Evolutionary conservation across 2,329 filamentous ascomycete species (phyloP).

Genomic region (Verticillium dahliae): DNA sequence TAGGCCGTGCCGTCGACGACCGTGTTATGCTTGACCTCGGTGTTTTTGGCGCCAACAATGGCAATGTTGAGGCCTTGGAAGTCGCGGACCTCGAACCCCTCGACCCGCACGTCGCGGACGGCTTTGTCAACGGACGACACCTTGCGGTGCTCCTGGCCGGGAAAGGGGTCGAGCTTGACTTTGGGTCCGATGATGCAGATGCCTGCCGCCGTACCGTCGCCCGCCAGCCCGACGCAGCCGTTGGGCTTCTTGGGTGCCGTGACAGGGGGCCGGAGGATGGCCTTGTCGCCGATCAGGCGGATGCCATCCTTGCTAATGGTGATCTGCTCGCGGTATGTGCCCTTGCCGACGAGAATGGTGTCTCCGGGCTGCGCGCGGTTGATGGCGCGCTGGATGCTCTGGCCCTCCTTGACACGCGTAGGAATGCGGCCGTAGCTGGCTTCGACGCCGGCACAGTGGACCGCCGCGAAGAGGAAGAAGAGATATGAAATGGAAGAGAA

Average conservation of each 20-base stretch:
- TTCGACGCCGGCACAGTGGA: not conserved
- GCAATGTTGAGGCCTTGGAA: conserved; percentile 28
- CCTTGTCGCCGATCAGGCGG: conserved; percentile 20
- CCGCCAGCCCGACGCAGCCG: conserved; percentile 22
- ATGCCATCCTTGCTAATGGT: conserved; percentile 25
- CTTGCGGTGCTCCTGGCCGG: conserved; percentile 20
- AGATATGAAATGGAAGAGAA: not conserved
- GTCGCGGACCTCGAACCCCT: conserved; percentile 22
- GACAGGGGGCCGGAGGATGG: conserved; percentile 17
- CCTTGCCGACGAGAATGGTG: conserved; percentile 22
- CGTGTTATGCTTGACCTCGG: conserved; percentile 18
- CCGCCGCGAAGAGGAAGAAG: not conserved
- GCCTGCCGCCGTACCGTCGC: conserved; percentile 16
- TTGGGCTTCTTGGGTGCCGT: conserved; percentile 14
- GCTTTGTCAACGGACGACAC: conserved; percentile 16
- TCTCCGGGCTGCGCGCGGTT: conserved; percentile 19
- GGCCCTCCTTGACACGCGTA: not conserved
- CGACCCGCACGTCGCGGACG: conserved; percentile 23
- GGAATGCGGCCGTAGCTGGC: not conserved
- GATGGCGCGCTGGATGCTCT: conserved; percentile 24
- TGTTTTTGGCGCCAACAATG: conserved; percentile 23
- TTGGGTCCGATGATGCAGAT: conserved; percentile 26
- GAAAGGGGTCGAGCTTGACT: conserved; percentile 17
- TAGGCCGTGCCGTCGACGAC: conserved; percentile 21
- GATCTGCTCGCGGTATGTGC: conserved; percentile 26